Conservation (phyloP, 2,329 filamentous ascomycete genomes). For the Cercospora beticola region DNA sequence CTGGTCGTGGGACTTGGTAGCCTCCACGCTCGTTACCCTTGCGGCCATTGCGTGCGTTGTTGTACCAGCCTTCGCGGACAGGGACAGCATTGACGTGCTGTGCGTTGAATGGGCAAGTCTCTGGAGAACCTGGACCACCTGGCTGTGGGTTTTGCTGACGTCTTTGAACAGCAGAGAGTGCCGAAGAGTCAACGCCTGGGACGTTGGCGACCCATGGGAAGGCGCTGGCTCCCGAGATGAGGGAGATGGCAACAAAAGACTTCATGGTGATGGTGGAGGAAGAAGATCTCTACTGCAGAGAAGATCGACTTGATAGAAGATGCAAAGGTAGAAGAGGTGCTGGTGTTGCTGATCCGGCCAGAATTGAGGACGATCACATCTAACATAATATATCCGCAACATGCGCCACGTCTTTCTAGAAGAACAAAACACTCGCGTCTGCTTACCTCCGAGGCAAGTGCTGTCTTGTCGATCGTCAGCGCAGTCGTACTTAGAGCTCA, state of each 20-base stretch:
- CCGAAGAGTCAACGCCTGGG: constrained; percentile 40
- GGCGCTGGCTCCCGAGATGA: constrained; percentile 32
- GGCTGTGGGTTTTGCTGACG: constrained; percentile 37
- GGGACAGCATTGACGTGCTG: constrained; percentile 42
- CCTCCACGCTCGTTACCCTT: constrained; percentile 46
- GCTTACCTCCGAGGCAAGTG: constrained; percentile 13
- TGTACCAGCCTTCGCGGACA: constrained; percentile 43
- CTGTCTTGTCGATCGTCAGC: constrained; percentile 12
- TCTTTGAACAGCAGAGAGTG: constrained; percentile 28
- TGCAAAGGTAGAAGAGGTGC: background rate
- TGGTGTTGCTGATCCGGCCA: constrained; percentile 12
- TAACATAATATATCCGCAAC: constrained; percentile 7
- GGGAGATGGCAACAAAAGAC: constrained; percentile 27
- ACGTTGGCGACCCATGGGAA: constrained; percentile 43
- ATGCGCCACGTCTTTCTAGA: constrained; percentile 5
- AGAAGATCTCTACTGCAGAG: background rate
- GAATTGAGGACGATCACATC: background rate
- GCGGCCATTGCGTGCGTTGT: constrained; percentile 44
- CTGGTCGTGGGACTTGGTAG: constrained; percentile 46
- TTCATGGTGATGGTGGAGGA: constrained; percentile 28
- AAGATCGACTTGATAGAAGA: background rate
- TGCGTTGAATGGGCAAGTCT: constrained; percentile 42
- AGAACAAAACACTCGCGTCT: constrained; percentile 1
- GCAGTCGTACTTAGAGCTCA: background rate
- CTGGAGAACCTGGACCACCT: constrained; percentile 31